Conservation (phyloP, 2,329 filamentous ascomycete species). For the Ophioceras dolichostomum region DNA sequence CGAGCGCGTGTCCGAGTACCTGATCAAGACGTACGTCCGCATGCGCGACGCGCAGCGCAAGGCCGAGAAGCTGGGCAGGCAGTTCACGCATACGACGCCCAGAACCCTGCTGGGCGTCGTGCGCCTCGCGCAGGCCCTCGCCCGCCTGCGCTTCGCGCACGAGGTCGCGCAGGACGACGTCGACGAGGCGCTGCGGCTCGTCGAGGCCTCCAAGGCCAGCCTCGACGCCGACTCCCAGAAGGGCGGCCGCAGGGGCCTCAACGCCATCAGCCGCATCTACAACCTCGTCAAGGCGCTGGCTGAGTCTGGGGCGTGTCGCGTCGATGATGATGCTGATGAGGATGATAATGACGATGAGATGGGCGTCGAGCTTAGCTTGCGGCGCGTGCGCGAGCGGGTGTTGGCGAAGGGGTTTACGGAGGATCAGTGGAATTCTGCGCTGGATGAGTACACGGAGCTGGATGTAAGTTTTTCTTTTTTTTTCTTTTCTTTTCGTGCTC, state of each 20-base stretch:
- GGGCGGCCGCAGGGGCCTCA: constrained; percentile 51
- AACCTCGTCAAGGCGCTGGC: constrained; percentile 84
- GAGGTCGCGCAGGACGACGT: constrained; percentile 85
- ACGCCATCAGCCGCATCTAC: constrained; percentile 82
- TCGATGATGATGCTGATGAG: constrained; percentile 50
- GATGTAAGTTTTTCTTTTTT: constrained; percentile 53
- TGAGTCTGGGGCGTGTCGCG: constrained; percentile 73
- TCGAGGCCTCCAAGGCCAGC: constrained; percentile 89
- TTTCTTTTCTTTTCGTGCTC: not conserved
- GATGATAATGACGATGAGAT: constrained; percentile 37
- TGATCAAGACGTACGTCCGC: constrained; percentile 91
- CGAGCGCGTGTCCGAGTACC: constrained; percentile 80
- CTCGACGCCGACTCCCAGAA: constrained; percentile 57
- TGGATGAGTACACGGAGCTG: constrained; percentile 79
- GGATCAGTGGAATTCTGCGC: constrained; percentile 74
- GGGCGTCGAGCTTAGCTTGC: constrained; percentile 65
- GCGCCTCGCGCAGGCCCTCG: constrained; percentile 86
- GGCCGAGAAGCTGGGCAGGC: constrained; percentile 81
- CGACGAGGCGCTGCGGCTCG: constrained; percentile 81
- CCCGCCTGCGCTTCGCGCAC: constrained; percentile 78
- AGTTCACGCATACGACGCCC: constrained; percentile 87
- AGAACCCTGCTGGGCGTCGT: constrained; percentile 88
- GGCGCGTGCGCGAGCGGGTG: constrained; percentile 80
- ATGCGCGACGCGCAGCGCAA: constrained; percentile 86
- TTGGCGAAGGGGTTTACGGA: constrained; percentile 94